Evolutionary conservation across 1,284 basidiomycete species (phyloP), one percentile per base, ranked within the genome.

Genomic region (Paramarasmius palmivorus): DNA sequence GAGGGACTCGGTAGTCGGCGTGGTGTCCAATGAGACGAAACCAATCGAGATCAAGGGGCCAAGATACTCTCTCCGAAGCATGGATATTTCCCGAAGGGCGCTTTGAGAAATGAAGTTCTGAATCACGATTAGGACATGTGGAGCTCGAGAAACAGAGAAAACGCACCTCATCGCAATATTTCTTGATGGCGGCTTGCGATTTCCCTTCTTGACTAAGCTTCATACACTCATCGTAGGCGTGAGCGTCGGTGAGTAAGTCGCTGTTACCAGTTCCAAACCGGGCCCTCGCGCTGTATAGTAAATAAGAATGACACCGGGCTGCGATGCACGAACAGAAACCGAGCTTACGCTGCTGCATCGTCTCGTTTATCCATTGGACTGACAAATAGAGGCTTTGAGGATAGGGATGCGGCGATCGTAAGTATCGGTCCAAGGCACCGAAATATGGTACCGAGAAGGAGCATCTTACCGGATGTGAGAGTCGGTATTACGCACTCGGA

Each of bases 381-480:
- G 3, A 84, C 65, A 69, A 97, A 97, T 36, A 98, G 69, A 1
- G 95, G 89, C 64, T 96, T 96, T 23, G 87, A 90, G 1, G 93
- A 95, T 45, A 97, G 71, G 59, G 84, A 77, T n/a, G 93, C 91
- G 1, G 88, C 88, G 35, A 93, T 81, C 1, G 90, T 92, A n/a
- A 94, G 76, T 20, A 91, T 77, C 47, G 84, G 83, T 53, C 84
- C 84, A 7, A 95, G 72, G 59, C 92, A 94, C 60, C 82, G 82
- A 72, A 95, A 93, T 41, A 93, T 81, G 1, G 87, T 83, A 0
- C 81, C 92, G 0, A 95, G 75, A 6, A 94, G 81, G n/a, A 95
- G 79, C 90, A 95, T 93, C 88, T 90, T 46, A 41, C 22, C 2
- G 20, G 32, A 25, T 22, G 45, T 50, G 50, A 52, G 47, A 15